A percentile compares a stretch with the other conserved stretches of the same genome.
Evolutionary conservation across 2,329 filamentous ascomycete genomes (phyloP).

Genomic region (Monosporascus sp.): DNA sequence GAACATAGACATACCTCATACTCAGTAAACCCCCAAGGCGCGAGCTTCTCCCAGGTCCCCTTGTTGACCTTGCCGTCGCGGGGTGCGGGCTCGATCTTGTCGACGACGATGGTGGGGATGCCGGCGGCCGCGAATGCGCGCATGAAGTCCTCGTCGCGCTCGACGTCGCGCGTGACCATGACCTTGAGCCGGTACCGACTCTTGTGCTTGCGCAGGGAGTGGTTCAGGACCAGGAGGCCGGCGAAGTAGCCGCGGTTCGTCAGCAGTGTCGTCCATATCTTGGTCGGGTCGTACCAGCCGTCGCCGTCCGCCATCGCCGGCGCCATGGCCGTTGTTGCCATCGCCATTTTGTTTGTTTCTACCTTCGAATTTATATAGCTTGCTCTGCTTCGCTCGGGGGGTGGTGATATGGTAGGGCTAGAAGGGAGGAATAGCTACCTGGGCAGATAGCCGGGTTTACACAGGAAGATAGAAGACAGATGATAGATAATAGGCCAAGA

Average conservation of each 20-base stretch:
- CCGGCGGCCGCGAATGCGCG: conserved; percentile 26
- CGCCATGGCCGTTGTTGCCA: background rate
- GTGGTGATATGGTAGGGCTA: too few relatives aligned
- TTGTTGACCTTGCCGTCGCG: conserved; percentile 28
- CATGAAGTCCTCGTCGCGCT: conserved; percentile 29
- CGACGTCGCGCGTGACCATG: conserved; percentile 28
- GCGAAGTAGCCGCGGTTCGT: conserved; percentile 28
- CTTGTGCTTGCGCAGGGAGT: conserved; percentile 21
- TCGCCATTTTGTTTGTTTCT: too few relatives aligned
- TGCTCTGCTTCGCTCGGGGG: too few relatives aligned
- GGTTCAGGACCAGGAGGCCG: conserved; percentile 24
- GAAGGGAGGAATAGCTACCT: too few relatives aligned
- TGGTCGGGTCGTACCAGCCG: conserved; percentile 21
- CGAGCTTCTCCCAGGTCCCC: conserved; percentile 31
- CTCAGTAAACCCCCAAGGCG: conserved; percentile 26
- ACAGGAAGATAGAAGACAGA: too few relatives aligned
- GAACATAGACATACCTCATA: conserved; percentile 20
- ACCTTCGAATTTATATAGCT: too few relatives aligned
- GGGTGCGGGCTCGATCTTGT: conserved; percentile 28
- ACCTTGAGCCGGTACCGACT: conserved; percentile 26
- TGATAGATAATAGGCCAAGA: too few relatives aligned
- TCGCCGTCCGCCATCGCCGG: conserved; percentile 1
- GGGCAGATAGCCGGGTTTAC: too few relatives aligned
- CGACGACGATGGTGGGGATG: conserved; percentile 28
- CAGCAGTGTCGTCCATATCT: conserved; percentile 28